These are phyloP conservation scores for Casuarina equisetifolia DNA, from an alignment of 306 rosid genomes.

Conservation along the genomic window DNA sequence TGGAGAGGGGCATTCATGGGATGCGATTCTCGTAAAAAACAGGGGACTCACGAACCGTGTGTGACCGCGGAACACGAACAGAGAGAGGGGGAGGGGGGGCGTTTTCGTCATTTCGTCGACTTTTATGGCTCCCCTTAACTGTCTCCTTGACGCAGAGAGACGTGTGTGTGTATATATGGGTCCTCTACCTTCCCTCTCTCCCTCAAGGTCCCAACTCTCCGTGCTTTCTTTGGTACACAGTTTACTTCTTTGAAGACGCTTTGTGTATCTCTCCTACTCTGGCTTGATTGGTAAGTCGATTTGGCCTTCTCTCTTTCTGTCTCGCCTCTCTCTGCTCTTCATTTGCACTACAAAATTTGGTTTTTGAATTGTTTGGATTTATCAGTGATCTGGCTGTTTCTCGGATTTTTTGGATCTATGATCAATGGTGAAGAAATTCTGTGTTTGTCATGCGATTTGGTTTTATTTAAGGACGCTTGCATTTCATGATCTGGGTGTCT, in stretches of 20 bases:
- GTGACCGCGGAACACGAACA: slow-evolving; percentile 1
- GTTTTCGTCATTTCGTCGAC: slow-evolving; percentile 1
- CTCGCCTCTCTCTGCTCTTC: neutral
- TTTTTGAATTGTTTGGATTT: slow-evolving; percentile 22
- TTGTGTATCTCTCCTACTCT: neutral
- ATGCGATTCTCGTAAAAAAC: too few relatives aligned
- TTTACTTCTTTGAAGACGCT: slow-evolving; percentile 14
- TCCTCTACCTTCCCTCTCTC: slow-evolving; percentile 1
- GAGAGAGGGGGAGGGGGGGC: neutral
- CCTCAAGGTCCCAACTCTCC: neutral
- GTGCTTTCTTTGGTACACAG: neutral
- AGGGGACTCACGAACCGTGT: slow-evolving; percentile 25
- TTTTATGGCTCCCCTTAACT: slow-evolving; percentile 22
- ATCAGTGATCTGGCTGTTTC: slow-evolving; percentile 32
- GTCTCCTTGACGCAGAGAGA: neutral
- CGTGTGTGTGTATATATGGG: neutral
- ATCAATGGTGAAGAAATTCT: neutral
- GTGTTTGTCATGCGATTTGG: neutral
- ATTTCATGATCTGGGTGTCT: slow-evolving; percentile 28
- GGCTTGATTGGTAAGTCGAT: slow-evolving; percentile 27
- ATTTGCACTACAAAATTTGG: neutral
- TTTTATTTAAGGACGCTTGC: neutral
- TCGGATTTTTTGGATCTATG: slow-evolving; percentile 50
- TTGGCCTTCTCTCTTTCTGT: neutral
- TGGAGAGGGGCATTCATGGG: too few relatives aligned